These are phyloP conservation scores for Monosporascus cannonballus DNA, from an alignment of 2,329 filamentous ascomycete genomes.

Conservation along the genomic window DNA sequence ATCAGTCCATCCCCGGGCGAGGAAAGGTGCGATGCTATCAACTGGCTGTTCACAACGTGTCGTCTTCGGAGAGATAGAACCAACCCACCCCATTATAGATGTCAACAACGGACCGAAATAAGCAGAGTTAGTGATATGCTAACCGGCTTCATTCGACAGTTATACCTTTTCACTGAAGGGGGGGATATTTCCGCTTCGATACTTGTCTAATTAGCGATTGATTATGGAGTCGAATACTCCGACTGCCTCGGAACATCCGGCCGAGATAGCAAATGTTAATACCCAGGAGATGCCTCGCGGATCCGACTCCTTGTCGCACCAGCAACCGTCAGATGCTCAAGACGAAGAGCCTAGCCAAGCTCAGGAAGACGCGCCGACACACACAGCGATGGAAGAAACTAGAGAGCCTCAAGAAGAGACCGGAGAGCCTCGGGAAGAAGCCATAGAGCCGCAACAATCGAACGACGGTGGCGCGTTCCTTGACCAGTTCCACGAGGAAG, in stretches of 20 bases:
- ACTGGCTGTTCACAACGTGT: too few species aligned
- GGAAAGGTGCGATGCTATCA: too few species aligned
- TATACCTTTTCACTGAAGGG: slow-evolving; percentile 12
- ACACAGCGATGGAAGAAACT: slow-evolving; percentile 10
- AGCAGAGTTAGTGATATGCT: slow-evolving; percentile 5
- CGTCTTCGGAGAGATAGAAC: too few species aligned
- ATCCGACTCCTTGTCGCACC: slow-evolving; percentile 5
- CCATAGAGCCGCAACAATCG: not conserved
- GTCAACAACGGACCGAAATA: too few species aligned
- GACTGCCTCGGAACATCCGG: slow-evolving; percentile 44
- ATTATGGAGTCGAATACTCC: slow-evolving; percentile 38
- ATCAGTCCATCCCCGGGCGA: too few species aligned
- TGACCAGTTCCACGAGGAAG: slow-evolving; percentile 19
- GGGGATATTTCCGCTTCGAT: slow-evolving; percentile 15
- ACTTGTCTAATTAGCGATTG: slow-evolving; percentile 23
- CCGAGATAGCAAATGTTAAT: slow-evolving; percentile 41
- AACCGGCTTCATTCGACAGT: slow-evolving; percentile 10
- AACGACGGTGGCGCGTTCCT: slow-evolving; percentile 11
- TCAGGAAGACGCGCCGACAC: slow-evolving; percentile 7
- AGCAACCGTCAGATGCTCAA: slow-evolving; percentile 2
- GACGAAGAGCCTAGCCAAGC: slow-evolving; percentile 3
- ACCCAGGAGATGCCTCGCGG: slow-evolving; percentile 11
- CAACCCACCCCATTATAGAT: too few species aligned
- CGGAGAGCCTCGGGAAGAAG: not conserved
- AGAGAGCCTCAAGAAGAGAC: slow-evolving; percentile 7